A percentile compares a stretch with the other conserved stretches of the same genome.
These are phyloP conservation scores for Skeletonema costatum DNA, from an alignment of 108 stramenopile species.

Conservation along the genomic window DNA sequence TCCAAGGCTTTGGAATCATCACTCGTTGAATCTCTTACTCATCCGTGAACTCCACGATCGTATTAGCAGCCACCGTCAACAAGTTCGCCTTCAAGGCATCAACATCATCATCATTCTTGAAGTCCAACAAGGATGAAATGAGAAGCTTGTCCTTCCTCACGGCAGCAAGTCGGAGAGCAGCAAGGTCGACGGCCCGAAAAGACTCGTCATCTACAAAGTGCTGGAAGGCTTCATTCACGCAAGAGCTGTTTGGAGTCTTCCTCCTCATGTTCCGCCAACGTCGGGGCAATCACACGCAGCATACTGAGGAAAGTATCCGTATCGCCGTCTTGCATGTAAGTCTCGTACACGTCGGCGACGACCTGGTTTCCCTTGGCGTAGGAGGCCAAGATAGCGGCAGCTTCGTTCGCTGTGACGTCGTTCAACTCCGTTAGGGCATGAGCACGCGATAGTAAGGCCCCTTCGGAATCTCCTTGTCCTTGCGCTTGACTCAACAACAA, in stretches of 20 bases:
- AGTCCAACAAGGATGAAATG: background rate
- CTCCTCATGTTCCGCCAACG: background rate
- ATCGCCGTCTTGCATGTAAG: conserved; percentile 29
- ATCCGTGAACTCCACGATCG: background rate
- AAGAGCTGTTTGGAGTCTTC: background rate
- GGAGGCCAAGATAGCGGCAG: conserved; percentile 11
- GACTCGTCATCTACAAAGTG: conserved; percentile 8
- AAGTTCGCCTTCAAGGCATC: background rate
- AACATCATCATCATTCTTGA: background rate
- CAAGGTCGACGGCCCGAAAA: conserved; percentile 21
- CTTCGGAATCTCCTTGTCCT: conserved; percentile 3
- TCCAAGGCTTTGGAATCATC: background rate
- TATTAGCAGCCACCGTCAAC: background rate
- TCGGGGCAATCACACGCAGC: background rate
- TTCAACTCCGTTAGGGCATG: conserved; percentile 21
- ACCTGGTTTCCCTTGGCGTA: conserved; percentile 18
- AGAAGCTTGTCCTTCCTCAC: conserved; percentile 56
- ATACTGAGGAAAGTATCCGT: conserved; percentile 20
- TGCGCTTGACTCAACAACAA: background rate
- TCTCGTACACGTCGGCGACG: conserved; percentile 27
- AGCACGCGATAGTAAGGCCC: conserved; percentile 22
- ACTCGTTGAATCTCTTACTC: background rate
- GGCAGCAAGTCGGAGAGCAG: conserved; percentile 42
- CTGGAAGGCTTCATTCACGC: background rate
- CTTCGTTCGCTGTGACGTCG: conserved; percentile 25